Base-by-base conservation (phyloP, 2,329 filamentous ascomycete species). In the Colletotrichum higginsianum region DNA sequence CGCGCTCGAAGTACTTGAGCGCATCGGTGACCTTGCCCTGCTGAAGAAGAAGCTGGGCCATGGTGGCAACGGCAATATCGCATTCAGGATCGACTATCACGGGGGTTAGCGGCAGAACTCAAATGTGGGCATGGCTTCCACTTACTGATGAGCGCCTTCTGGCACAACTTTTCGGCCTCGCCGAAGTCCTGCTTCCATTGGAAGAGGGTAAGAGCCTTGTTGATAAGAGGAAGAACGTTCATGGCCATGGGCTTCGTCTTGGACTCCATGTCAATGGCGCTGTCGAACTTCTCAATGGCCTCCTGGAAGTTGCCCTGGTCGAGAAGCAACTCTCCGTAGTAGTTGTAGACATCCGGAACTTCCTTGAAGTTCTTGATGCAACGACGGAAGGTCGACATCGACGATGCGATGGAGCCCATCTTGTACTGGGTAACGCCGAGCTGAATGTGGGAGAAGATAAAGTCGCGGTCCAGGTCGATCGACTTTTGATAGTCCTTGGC, bases 381-480 rank as follows among this genome's bases (percentile, higher is more conserved):
- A 74, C 95, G 90, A 77, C 96, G 91, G 91, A 99, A 98, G 7
- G 96, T 99, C 46, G 96, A 96, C 95, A 98, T 98, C 57, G 95
- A 98, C 11, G 95, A 98, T 9, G 96, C 96, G 70, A 99, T 93
- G 40, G 94, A 98, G 76, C 96, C 96, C 93, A 98, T 97, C 91
- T 99, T 99, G 88, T 99, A 99, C 84, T 99, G 96, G 61, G 96
- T 99, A 63, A 99, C 96, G 82, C 96, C 96, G 53, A 99, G 93
- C 84, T 99, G 96, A 79, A 99, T 99, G 85, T 99, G 96, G 9
- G 96, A 98, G 89, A 98, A 99, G 86, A 99, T 99, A 84, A 99
- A 99, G 76, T 94, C 92, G 77, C 91, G 90, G 86, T 99, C 96
- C 40, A 99, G 89, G 78, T 99, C 96, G 79, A 99, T 99, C 3